Percentiles rank a stretch among this genome's conserved stretches.
phyloP scores from a whole-genome alignment of 1,139 yeast genomes.

The Suhomyces taliae region DNA sequence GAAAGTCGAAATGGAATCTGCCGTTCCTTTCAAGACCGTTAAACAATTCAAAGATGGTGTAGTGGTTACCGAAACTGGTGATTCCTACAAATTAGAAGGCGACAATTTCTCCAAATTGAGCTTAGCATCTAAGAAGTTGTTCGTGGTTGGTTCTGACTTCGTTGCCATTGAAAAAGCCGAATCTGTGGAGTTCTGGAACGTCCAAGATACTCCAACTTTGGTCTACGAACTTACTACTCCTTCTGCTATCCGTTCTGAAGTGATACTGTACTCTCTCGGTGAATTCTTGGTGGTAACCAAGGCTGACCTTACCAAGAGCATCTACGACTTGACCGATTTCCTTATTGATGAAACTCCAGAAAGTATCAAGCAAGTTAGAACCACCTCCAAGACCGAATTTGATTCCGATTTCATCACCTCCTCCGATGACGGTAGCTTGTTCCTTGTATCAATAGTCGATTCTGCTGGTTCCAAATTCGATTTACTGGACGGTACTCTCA shows the following conservation, averaged over 20 bases:
- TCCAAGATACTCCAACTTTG: slow-evolving; percentile 4
- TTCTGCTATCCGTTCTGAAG: slow-evolving; percentile 6
- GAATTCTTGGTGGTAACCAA: slow-evolving; percentile 18
- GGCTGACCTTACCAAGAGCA: slow-evolving; percentile 14
- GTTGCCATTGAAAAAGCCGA: slow-evolving; percentile 1
- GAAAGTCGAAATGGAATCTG: slow-evolving; percentile 2
- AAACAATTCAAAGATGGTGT: slow-evolving; percentile 22
- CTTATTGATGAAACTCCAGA: slow-evolving; percentile 22
- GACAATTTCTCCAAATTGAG: slow-evolving; percentile 1
- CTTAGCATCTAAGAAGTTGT: not conserved
- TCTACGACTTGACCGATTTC: slow-evolving; percentile 33
- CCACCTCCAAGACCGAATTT: slow-evolving; percentile 1
- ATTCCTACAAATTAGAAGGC: slow-evolving; percentile 16
- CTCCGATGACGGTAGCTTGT: slow-evolving; percentile 7
- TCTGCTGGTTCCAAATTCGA: slow-evolving; percentile 11
- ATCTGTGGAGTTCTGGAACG: slow-evolving; percentile 8
- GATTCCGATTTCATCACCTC: slow-evolving; percentile 10
- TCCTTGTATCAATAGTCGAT: slow-evolving; percentile 9
- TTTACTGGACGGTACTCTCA: slow-evolving; percentile 14
- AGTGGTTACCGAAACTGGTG: slow-evolving; percentile 19
- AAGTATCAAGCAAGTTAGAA: slow-evolving; percentile 15
- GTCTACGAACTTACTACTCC: slow-evolving; percentile 4
- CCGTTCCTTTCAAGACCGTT: slow-evolving; percentile 8
- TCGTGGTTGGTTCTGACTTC: slow-evolving; percentile 11
- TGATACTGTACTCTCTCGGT: slow-evolving; percentile 18